Conservation (phyloP, 345 rosid species). For the Eucalyptus sp. region DNA sequence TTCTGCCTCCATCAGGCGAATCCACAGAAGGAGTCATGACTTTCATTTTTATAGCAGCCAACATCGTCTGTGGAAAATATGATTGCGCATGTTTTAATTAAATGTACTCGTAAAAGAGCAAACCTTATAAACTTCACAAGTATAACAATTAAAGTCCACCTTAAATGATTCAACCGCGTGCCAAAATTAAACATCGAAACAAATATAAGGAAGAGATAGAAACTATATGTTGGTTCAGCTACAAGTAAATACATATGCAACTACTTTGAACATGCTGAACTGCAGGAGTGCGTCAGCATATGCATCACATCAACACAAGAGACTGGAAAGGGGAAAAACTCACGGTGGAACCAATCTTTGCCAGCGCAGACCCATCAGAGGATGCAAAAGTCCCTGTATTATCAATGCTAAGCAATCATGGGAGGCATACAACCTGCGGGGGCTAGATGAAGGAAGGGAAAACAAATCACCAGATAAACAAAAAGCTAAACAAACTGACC, state of each 20-base stretch:
- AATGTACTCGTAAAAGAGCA: background rate
- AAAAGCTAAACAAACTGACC: slow-evolving; percentile 23
- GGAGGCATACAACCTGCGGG: background rate
- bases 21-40: slow-evolving; percentile 74
- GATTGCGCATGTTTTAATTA: background rate
- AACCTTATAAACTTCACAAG: background rate
- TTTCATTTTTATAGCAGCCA: slow-evolving; percentile 91
- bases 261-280: background rate
- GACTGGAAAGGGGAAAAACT: background rate
- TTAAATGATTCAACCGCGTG: background rate
- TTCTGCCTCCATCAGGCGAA: slow-evolving; percentile 62
- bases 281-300: background rate
- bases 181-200: background rate
- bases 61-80: slow-evolving; percentile 49
- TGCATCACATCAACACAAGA: background rate
- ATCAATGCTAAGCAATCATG: background rate
- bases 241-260: background rate
- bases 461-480: background rate
- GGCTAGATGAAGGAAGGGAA: background rate
- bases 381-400: slow-evolving; percentile 52
- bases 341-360: no score
- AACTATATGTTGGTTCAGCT: background rate
- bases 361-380: slow-evolving; percentile 46
- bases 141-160: background rate
- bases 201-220: background rate